phyloP scores from a whole-genome alignment of 2,329 filamentous ascomycete genomes.

The Stachybotrys elegans region DNA sequence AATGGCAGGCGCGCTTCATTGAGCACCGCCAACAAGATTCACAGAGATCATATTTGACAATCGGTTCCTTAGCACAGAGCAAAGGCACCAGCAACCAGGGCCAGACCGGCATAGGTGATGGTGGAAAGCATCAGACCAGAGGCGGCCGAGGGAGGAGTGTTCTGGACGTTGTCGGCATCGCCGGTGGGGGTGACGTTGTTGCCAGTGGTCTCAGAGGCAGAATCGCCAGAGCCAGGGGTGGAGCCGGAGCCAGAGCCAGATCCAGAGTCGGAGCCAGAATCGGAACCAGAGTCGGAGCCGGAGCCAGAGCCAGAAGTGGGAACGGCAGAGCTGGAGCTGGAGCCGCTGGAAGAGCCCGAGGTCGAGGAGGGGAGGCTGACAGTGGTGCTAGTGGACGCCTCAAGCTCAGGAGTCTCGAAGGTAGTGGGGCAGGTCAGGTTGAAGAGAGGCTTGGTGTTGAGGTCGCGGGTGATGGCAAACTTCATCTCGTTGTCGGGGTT shows the following conservation, averaged over 20 bases:
- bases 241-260: conserved; percentile 10
- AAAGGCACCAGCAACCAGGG: conserved; percentile 4
- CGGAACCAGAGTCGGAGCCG: conserved; percentile 9
- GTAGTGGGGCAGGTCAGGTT: conserved; percentile 48
- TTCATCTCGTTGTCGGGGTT: conserved; percentile 55
- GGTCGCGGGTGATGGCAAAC: conserved; percentile 51
- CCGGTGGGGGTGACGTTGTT: conserved; percentile 9
- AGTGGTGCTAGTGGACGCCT: conserved; percentile 15
- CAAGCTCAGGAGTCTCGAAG: conserved; percentile 27
- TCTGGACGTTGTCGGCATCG: conserved; percentile 2
- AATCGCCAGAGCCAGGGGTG: conserved; percentile 12
- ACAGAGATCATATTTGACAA: too few species aligned
- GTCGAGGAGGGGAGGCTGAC: conserved; percentile 2
- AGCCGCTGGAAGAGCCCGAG: conserved; percentile 3
- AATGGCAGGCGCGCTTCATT: too few species aligned
- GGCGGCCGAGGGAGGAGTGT: conserved; percentile 4
- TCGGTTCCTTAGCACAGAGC: conserved; percentile 4
- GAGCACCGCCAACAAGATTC: too few species aligned
- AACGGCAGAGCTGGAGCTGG: conserved; percentile 13
- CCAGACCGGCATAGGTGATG: conserved; percentile 3
- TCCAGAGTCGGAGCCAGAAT: conserved; percentile 10
- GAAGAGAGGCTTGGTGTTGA: conserved; percentile 45
- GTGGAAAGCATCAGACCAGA: conserved; percentile 2
- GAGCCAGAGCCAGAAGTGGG: conserved; percentile 10
- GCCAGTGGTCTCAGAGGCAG: conserved; percentile 11